Conservation (phyloP, 2,329 filamentous ascomycete species). For the Aspergillus neoniger region DNA sequence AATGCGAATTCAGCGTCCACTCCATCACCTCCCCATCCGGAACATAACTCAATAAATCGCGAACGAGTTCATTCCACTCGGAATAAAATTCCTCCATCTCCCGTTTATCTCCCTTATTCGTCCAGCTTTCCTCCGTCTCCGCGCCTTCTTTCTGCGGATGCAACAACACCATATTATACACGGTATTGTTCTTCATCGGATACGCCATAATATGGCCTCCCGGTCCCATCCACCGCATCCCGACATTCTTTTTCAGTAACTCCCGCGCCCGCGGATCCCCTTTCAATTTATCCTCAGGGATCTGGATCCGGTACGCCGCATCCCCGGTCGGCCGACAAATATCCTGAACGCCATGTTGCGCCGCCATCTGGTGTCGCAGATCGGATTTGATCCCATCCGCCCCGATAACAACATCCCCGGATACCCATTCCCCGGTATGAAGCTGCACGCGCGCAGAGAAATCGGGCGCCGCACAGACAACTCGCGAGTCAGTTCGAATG, state of each 20-base stretch:
- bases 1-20: slow-evolving; percentile 6
- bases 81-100: slow-evolving; percentile 1
- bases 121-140: slow-evolving; percentile 3
- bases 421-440: neutral
- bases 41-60: slow-evolving; percentile 1
- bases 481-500: neutral
- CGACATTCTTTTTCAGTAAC: neutral
- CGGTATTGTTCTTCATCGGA: slow-evolving; percentile 2
- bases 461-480: neutral
- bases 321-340: slow-evolving; percentile 2
- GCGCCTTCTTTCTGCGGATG: slow-evolving; percentile 4
- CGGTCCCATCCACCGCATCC: slow-evolving; percentile 3
- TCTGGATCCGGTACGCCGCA: neutral
- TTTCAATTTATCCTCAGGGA: neutral
- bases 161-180: slow-evolving; percentile 3
- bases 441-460: neutral
- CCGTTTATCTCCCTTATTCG: slow-evolving; percentile 1
- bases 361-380: slow-evolving; percentile 6
- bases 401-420: neutral
- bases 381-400: slow-evolving; percentile 1
- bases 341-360: neutral
- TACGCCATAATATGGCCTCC: slow-evolving; percentile 6
- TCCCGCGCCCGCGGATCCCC: slow-evolving; percentile 2
- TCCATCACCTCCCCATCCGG: slow-evolving; percentile 5
- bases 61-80: neutral